Base-by-base conservation (phyloP, 257 asterid species). In the Osmanthus fragrans region DNA sequence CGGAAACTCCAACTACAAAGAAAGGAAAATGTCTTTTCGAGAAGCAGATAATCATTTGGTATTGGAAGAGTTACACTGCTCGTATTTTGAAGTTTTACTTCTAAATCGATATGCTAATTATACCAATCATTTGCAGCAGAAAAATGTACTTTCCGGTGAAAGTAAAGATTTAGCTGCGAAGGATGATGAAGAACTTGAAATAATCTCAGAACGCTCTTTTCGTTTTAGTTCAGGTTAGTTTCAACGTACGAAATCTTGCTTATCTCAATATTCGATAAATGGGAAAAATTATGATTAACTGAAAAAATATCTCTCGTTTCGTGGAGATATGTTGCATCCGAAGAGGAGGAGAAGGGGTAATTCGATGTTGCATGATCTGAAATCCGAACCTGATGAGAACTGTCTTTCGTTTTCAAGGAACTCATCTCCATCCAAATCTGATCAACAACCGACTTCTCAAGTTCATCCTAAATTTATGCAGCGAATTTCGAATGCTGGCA, bases 351-450 rank as follows among this genome's bases (percentile, higher is more conserved):
- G 96, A 81, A 89, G 77, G 32, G 80, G 83, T 34, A 87, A 87
- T 65, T 76, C 88, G 12, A 85, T 83, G 74, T 49, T 79, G 54
- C 73, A 71, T 21, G 89, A 82, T 34, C 69, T 77, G 45, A 87
- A 79, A 75, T 27, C 73, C 6, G 96, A 90, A 9, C 70, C 68
- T 0, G 87, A 87, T 12, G 92, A 91, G 39, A 90, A 85, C 69
- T 82, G 88, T 39, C 75, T 80, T 72, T 81, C 96, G 10, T 89
- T 79, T 47, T 90, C 96, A 58, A 92, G 86, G 66, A 85, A 81
- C 79, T 92, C 98, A 15, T 88, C 97, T 32, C 90, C 91, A 2
- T 91, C 99, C 54, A 92, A 80, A 60, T 89, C 96, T 3, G 97
- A 91, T 73, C 90, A 84, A n/a, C 90, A 85, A 66, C 92, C 65